Conservation (phyloP, 495 filamentous ascomycete species). For the Tuber magnatum region DNA sequence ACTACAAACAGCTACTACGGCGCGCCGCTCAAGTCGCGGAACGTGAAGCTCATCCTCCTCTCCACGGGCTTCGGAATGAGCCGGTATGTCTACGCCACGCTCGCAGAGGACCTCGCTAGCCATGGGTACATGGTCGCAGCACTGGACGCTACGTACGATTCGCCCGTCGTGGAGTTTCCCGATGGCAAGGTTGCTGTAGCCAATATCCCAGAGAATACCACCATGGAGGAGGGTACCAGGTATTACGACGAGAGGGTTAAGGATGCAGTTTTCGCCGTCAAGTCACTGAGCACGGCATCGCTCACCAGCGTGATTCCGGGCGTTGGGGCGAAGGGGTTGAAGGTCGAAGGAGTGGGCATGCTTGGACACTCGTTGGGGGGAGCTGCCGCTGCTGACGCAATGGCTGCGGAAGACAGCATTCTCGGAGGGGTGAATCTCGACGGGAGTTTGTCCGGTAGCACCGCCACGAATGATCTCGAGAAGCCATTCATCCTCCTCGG, state of each 20-base stretch:
- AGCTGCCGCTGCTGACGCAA: slow-evolving; percentile 45
- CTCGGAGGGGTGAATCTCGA: slow-evolving; percentile 49
- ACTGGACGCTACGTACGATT: slow-evolving; percentile 51
- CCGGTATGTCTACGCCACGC: slow-evolving; percentile 44
- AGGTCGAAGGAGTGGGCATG: slow-evolving; percentile 41
- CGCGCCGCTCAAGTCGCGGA: slow-evolving; percentile 2
- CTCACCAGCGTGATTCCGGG: slow-evolving; percentile 25
- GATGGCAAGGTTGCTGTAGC: slow-evolving; percentile 42
- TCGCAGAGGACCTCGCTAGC: slow-evolving; percentile 47
- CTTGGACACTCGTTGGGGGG: slow-evolving; percentile 54
- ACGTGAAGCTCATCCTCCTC: slow-evolving; percentile 42
- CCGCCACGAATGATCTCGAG: slow-evolving; percentile 12
- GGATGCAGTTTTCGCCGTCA: slow-evolving; percentile 32
- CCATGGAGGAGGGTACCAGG: slow-evolving; percentile 6
- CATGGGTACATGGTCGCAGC: slow-evolving; percentile 47
- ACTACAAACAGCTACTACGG: slow-evolving; percentile 10
- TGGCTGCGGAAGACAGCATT: slow-evolving; percentile 45
- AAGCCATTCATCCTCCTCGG: slow-evolving; percentile 42
- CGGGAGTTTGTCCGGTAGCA: slow-evolving; percentile 43
- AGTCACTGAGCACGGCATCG: slow-evolving; percentile 35
- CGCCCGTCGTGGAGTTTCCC: slow-evolving; percentile 47
- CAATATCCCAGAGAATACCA: slow-evolving; percentile 5
- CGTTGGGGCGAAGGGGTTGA: slow-evolving; percentile 14
- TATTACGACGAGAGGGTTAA: slow-evolving; percentile 18
- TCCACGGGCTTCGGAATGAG: slow-evolving; percentile 41